Conservation (phyloP, 1,139 yeast species). For the Zygotorulaspora mrakii region DNA sequence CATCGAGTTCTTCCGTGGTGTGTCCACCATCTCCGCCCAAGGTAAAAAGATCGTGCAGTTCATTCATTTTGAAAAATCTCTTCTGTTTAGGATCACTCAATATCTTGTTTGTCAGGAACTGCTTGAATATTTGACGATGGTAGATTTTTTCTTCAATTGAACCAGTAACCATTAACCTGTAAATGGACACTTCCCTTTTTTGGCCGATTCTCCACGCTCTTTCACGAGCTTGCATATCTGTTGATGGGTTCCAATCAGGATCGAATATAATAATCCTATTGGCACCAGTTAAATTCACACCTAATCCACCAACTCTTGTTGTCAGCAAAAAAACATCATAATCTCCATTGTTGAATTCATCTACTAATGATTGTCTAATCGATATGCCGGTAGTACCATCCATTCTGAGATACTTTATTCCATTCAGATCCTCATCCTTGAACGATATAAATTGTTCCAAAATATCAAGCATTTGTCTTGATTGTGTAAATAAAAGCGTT, state of each 20-base stretch:
- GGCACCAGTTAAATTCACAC: slow-evolving; percentile 92
- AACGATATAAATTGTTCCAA: slow-evolving; percentile 61
- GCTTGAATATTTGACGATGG: slow-evolving; percentile 94
- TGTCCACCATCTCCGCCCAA: slow-evolving; percentile 73
- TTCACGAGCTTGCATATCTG: slow-evolving; percentile 95
- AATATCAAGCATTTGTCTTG: slow-evolving; percentile 90
- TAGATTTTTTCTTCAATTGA: slow-evolving; percentile 95
- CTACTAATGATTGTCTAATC: slow-evolving; percentile 73
- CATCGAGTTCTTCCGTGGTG: slow-evolving; percentile 31
- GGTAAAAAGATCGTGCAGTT: slow-evolving; percentile 82
- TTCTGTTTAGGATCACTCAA: slow-evolving; percentile 93
- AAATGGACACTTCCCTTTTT: slow-evolving; percentile 87
- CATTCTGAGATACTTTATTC: slow-evolving; percentile 69
- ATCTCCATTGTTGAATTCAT: slow-evolving; percentile 63
- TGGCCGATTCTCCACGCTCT: slow-evolving; percentile 98
- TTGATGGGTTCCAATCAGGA: slow-evolving; percentile 99
- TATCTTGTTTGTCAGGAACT: slow-evolving; percentile 87
- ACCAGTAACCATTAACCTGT: slow-evolving; percentile 89
- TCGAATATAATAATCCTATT: slow-evolving; percentile 90
- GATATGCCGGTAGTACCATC: slow-evolving; percentile 89
- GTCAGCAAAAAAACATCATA: slow-evolving; percentile 72
- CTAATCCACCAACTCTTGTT: slow-evolving; percentile 93
- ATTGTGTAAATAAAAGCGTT: slow-evolving; percentile 81
- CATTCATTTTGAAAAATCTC: slow-evolving; percentile 87
- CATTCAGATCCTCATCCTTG: slow-evolving; percentile 40